These are phyloP conservation scores for Hyphopichia khmerensis DNA, from an alignment of 1,139 yeast genomes.

Conservation along the genomic window DNA sequence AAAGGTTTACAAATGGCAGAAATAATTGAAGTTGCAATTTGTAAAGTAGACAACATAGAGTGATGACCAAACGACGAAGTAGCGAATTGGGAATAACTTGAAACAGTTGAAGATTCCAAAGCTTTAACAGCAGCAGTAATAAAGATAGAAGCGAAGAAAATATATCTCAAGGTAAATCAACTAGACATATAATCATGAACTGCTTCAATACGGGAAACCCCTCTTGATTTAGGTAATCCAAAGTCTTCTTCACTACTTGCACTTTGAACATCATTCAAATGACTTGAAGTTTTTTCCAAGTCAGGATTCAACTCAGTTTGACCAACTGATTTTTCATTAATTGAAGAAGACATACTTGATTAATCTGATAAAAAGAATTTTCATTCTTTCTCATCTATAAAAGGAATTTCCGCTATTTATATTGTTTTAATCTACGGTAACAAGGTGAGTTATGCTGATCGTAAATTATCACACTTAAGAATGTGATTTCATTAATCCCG, in stretches of 20 bases:
- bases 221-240: slow-evolving; percentile 14
- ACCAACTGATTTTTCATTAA: background rate
- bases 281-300: background rate
- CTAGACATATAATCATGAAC: slow-evolving; percentile 18
- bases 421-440: no score
- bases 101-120: slow-evolving; percentile 36
- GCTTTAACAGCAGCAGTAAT: slow-evolving; percentile 37
- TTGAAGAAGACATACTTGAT: background rate
- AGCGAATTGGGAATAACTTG: slow-evolving; percentile 24
- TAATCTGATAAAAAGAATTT: no score
- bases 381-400: no score
- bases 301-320: background rate
- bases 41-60: slow-evolving; percentile 25
- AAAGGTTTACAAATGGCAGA: slow-evolving; percentile 23
- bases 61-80: slow-evolving; percentile 26
- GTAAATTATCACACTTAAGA: no score
- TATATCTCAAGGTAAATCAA: background rate
- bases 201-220: slow-evolving; percentile 27
- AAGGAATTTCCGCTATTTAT: no score
- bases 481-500: no score
- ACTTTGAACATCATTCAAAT: background rate
- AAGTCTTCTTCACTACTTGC: background rate
- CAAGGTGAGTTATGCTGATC: no score
- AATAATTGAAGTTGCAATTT: slow-evolving; percentile 24
- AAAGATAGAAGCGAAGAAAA: slow-evolving; percentile 20